Conservation (phyloP, 1,284 basidiomycete genomes). For the Cutaneotrichosporon cavernicola region DNA sequence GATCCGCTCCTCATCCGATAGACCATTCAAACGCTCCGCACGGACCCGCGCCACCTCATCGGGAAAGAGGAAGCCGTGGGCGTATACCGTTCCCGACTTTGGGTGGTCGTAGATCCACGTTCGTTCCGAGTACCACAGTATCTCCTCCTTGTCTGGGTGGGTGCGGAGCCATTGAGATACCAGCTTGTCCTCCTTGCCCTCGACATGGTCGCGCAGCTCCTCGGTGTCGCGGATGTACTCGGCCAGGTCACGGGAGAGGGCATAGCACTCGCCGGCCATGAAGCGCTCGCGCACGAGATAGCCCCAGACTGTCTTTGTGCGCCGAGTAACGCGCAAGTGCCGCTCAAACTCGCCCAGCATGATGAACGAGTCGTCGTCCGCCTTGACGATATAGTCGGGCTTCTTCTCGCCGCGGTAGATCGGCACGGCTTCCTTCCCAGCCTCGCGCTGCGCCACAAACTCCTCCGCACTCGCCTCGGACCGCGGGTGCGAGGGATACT, state of each 20-base stretch:
- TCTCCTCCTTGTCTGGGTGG: slow-evolving; percentile 75
- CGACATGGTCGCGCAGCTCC: slow-evolving; percentile 64
- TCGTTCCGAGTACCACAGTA: slow-evolving; percentile 86
- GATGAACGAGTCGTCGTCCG: slow-evolving; percentile 90
- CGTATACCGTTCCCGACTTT: slow-evolving; percentile 87
- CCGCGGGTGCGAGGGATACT: slow-evolving; percentile 30
- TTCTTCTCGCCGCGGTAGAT: slow-evolving; percentile 52
- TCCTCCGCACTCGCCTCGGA: slow-evolving; percentile 15
- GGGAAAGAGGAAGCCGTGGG: slow-evolving; percentile 96
- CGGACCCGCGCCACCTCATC: slow-evolving; percentile 75
- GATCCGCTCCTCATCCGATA: slow-evolving; percentile 25
- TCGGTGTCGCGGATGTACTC: slow-evolving; percentile 78
- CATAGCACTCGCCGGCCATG: slow-evolving; percentile 96
- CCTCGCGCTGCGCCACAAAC: slow-evolving; percentile 3
- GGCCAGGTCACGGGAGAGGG: slow-evolving; percentile 84
- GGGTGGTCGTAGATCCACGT: slow-evolving; percentile 99
- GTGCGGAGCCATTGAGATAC: slow-evolving; percentile 86
- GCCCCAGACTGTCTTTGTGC: slow-evolving; percentile 87
- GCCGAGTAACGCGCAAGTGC: slow-evolving; percentile 66
- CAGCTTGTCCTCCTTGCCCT: slow-evolving; percentile 92
- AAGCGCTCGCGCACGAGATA: slow-evolving; percentile 91
- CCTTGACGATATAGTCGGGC: slow-evolving; percentile 86
- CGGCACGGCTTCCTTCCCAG: slow-evolving; percentile 15
- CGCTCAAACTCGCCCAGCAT: slow-evolving; percentile 91
- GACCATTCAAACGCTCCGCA: slow-evolving; percentile 40